A percentile compares a stretch with the other conserved stretches of the same genome.
Evolutionary conservation across 148 eudicot species (phyloP).

Genomic region (Rhododendron williamsianum): DNA sequence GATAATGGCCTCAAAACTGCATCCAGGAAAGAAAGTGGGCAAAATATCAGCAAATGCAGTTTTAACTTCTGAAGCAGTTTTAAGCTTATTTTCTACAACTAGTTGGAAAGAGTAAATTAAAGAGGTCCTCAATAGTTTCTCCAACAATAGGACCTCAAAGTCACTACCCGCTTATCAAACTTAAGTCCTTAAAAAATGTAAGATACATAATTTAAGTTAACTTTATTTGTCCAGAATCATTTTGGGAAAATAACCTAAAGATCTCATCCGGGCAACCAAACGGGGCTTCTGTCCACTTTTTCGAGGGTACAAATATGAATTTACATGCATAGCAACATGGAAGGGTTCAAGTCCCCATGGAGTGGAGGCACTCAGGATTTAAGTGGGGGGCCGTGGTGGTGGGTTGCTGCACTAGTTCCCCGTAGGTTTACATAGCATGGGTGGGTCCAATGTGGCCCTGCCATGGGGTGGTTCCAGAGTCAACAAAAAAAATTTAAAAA

Average conservation of each 20-base stretch:
- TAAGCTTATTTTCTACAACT: background rate
- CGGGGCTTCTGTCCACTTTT: background rate
- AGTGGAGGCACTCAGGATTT: too few relatives aligned
- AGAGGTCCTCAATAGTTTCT: background rate
- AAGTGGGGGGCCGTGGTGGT: too few relatives aligned
- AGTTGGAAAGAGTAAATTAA: background rate
- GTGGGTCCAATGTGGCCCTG: too few relatives aligned
- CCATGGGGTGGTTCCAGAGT: too few relatives aligned
- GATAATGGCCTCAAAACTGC: conserved; percentile 55
- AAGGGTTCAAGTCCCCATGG: too few relatives aligned
- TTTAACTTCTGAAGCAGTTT: background rate
- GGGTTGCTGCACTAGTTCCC: too few relatives aligned
- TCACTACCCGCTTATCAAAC: background rate
- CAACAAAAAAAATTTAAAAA: too few relatives aligned
- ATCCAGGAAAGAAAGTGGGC: conserved; percentile 13
- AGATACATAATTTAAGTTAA: too few relatives aligned
- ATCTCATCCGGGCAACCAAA: background rate
- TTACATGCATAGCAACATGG: background rate
- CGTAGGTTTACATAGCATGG: too few relatives aligned
- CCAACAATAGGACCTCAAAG: background rate
- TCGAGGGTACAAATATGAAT: background rate
- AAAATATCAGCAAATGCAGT: conserved; percentile 13
- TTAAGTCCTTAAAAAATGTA: background rate
- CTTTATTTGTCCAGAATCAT: background rate
- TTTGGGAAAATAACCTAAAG: background rate